These are phyloP conservation scores for Fusarium sp. DNA, from an alignment of 2,329 filamentous ascomycete genomes.

Conservation along the genomic window DNA sequence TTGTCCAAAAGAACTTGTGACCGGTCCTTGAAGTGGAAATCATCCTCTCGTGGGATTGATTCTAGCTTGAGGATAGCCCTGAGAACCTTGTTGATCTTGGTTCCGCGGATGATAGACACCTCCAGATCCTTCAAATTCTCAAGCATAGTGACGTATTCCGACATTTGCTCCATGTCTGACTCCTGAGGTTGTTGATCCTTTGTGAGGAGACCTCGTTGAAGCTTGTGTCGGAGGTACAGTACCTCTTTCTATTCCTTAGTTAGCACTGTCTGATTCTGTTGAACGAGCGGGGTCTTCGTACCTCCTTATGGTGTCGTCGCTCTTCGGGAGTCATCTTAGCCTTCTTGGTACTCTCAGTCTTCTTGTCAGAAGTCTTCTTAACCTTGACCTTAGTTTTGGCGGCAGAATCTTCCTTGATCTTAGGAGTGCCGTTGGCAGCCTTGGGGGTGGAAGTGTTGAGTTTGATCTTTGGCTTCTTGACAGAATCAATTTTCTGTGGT, in stretches of 20 bases:
- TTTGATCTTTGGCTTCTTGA: conserved; percentile 77
- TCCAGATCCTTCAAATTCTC: conserved; percentile 85
- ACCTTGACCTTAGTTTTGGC: conserved; percentile 66
- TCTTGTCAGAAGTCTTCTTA: conserved; percentile 71
- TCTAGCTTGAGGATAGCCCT: conserved; percentile 92
- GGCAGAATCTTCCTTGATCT: conserved; percentile 66
- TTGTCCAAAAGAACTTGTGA: conserved; percentile 83
- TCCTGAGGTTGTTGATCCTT: conserved; percentile 88
- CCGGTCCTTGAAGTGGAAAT: conserved; percentile 88
- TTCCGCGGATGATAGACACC: conserved; percentile 86
- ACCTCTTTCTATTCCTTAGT: conserved; percentile 73
- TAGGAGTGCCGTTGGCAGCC: conserved; percentile 50
- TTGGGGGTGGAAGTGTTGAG: conserved; percentile 62
- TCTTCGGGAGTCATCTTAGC: conserved; percentile 70
- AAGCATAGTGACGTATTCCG: conserved; percentile 81
- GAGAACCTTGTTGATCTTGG: conserved; percentile 99
- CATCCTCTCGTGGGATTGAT: conserved; percentile 86
- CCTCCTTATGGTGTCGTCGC: conserved; percentile 70
- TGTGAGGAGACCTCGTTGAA: conserved; percentile 93
- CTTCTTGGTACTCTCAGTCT: conserved; percentile 66
- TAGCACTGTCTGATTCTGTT: conserved; percentile 44
- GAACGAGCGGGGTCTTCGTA: conserved; percentile 49
- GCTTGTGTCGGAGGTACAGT: conserved; percentile 91
- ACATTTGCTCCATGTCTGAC: conserved; percentile 84
- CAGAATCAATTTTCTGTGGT: conserved; percentile 70